Conservation (phyloP, 2,329 filamentous ascomycete genomes). For the Tolypocladium inflatum region DNA sequence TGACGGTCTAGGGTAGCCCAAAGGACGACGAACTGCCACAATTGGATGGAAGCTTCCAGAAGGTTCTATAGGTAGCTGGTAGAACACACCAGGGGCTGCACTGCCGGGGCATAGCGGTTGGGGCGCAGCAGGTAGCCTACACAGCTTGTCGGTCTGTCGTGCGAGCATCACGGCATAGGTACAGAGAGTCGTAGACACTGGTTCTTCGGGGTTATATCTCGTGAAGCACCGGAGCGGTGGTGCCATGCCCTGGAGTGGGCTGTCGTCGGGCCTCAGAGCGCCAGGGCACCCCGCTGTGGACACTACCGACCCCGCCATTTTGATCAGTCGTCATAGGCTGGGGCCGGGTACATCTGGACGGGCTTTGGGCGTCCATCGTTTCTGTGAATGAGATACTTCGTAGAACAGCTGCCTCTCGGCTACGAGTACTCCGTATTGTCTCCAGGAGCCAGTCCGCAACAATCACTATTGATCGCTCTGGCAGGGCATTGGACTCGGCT, state of each 20-base stretch:
- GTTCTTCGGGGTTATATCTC: neutral
- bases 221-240: neutral
- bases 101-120: neutral
- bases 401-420: neutral
- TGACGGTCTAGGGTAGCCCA: neutral
- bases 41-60: slow-evolving; percentile 20
- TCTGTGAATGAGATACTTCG: neutral
- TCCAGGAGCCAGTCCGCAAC: neutral
- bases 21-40: neutral
- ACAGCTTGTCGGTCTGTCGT: neutral
- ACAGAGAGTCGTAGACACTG: neutral
- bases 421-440: neutral
- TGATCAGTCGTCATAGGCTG: neutral
- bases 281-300: neutral
- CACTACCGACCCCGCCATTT: neutral
- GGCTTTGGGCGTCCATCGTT: neutral
- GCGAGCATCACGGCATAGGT: neutral
- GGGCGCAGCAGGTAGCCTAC: neutral
- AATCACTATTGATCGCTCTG: neutral
- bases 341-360: neutral
- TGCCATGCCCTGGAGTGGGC: neutral
- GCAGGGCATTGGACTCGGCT: neutral
- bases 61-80: slow-evolving; percentile 13
- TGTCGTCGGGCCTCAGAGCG: too few relatives aligned
- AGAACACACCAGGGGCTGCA: neutral